Conservation (phyloP, 257 asterid genomes). For the Jaltomata sinuosa region DNA sequence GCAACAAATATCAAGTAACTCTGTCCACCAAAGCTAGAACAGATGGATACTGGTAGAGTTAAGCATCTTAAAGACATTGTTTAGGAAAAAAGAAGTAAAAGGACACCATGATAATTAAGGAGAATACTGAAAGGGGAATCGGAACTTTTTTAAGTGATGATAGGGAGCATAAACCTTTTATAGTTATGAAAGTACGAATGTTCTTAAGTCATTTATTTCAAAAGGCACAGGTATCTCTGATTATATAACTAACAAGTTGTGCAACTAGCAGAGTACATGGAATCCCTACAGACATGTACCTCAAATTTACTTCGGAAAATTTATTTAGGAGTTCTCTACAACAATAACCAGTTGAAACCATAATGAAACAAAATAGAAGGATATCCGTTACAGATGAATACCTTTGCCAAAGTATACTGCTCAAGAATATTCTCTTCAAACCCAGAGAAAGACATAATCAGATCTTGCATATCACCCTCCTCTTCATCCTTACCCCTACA, state of each 20-base stretch:
- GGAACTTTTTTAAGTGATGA: neutral
- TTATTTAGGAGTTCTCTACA: neutral
- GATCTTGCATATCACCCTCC: slow-evolving; percentile 70
- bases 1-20: too few species aligned
- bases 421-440: slow-evolving; percentile 90
- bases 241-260: neutral
- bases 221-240: neutral
- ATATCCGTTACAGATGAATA: slow-evolving; percentile 8
- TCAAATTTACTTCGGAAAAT: neutral
- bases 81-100: neutral
- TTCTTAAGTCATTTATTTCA: neutral
- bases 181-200: neutral
- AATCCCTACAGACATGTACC: neutral
- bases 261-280: neutral
- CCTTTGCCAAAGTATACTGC: slow-evolving; percentile 92
- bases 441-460: slow-evolving; percentile 59
- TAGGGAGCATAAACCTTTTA: neutral
- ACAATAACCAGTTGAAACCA: neutral
- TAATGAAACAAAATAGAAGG: neutral
- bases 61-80: neutral
- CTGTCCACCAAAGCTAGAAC: too few species aligned
- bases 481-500: slow-evolving; percentile 66
- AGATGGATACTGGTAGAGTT: neutral
- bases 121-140: neutral
- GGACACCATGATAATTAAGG: neutral